A percentile compares a stretch with the other conserved stretches of the same genome.
Evolutionary conservation across 2,329 filamentous ascomycete genomes (phyloP).

Genomic region (Massarina eburnea): DNA sequence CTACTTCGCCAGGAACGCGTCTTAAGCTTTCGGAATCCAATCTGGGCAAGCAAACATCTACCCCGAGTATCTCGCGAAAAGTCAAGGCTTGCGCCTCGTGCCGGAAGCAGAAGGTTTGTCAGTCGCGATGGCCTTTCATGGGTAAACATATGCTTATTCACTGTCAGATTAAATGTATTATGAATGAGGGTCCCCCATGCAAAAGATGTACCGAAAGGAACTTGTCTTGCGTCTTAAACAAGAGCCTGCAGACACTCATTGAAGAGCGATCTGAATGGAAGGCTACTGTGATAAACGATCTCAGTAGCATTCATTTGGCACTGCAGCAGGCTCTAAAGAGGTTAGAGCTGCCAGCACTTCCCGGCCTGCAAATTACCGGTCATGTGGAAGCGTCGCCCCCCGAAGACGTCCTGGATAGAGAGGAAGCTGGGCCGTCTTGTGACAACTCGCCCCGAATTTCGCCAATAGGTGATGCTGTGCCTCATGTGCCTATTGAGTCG

Average conservation of each 20-base stretch:
- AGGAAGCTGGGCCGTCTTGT: constrained; percentile 33
- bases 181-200: constrained; percentile 53
- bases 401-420: constrained; percentile 41
- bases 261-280: constrained; percentile 47
- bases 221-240: constrained; percentile 55
- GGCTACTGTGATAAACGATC: constrained; percentile 24
- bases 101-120: constrained; percentile 51
- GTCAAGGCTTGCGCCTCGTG: constrained; percentile 55
- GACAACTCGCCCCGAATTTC: constrained; percentile 33
- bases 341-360: constrained; percentile 41
- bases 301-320: constrained; percentile 35
- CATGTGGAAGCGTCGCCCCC: constrained; percentile 22
- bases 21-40: constrained; percentile 9
- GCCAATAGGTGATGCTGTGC: constrained; percentile 29
- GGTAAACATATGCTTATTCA: background rate
- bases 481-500: constrained; percentile 48
- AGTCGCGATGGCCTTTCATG: background rate
- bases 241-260: constrained; percentile 53
- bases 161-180: constrained; percentile 54
- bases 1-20: constrained; percentile 9
- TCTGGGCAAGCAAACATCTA: constrained; percentile 2
- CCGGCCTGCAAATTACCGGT: constrained; percentile 33
- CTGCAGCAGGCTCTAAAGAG: constrained; percentile 47
- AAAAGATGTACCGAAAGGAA: constrained; percentile 54
- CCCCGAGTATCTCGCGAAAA: constrained; percentile 34